These are phyloP conservation scores for Trypanosoma lewisi DNA, from an alignment of 208 protist genomes.

Conservation along the genomic window DNA sequence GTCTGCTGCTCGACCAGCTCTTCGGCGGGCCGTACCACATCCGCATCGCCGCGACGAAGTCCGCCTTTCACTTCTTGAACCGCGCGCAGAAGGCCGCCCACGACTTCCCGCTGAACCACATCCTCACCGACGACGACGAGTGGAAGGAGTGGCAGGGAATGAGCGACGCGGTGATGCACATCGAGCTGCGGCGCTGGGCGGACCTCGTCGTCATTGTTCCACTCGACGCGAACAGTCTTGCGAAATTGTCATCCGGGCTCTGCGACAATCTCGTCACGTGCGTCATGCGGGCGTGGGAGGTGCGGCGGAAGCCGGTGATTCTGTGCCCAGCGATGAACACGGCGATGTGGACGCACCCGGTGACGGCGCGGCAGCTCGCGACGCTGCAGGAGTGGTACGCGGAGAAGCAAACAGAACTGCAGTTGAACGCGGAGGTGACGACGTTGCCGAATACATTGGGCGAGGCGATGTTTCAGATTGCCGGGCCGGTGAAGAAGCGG, in stretches of 20 bases:
- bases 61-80: slow-evolving; percentile 74
- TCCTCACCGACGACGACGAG: slow-evolving; percentile 85
- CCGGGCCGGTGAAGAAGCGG: slow-evolving; percentile 89
- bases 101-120: slow-evolving; percentile 67
- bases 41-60: slow-evolving; percentile 77
- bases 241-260: slow-evolving; percentile 93
- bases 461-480: slow-evolving; percentile 75
- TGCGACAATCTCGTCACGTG: slow-evolving; percentile 96
- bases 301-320: slow-evolving; percentile 87
- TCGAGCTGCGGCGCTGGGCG: slow-evolving; percentile 93
- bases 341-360: slow-evolving; percentile 96
- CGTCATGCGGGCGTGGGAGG: slow-evolving; percentile 95
- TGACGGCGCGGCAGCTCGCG: slow-evolving; percentile 80
- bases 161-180: slow-evolving; percentile 91
- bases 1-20: slow-evolving; percentile 77
- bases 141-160: slow-evolving; percentile 80
- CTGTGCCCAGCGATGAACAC: slow-evolving; percentile 99
- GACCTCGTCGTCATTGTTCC: slow-evolving; percentile 96
- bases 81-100: slow-evolving; percentile 58
- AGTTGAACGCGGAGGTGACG: neutral
- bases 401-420: neutral
- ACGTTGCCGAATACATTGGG: slow-evolving; percentile 36
- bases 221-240: slow-evolving; percentile 96
- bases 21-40: slow-evolving; percentile 61
- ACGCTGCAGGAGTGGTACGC: slow-evolving; percentile 62